Conservation (phyloP, 192 early-diverging fungal species). For the Martensiomyces pterosporus region DNA sequence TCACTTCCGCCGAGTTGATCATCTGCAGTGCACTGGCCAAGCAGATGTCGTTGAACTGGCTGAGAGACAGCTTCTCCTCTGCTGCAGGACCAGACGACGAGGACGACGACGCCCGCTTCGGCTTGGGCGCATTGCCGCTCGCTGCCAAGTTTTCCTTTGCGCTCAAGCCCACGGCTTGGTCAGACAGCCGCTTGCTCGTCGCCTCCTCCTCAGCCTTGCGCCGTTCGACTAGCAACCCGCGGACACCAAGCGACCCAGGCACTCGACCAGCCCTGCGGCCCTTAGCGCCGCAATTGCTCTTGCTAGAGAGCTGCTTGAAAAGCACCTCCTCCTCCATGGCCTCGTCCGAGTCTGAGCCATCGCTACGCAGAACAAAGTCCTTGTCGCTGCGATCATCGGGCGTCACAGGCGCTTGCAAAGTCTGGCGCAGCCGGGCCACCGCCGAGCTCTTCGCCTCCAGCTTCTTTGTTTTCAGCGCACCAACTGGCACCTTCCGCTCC, state of each 20-base stretch:
- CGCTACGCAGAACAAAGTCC: constrained; percentile 28
- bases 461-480: constrained; percentile 7
- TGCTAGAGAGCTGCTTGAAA: too few relatives aligned
- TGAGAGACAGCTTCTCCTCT: constrained; percentile 21
- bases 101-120: too few relatives aligned
- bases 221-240: constrained; percentile 32
- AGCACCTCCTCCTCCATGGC: constrained; percentile 3
- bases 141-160: too few relatives aligned
- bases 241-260: constrained; percentile 35
- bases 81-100: too few relatives aligned
- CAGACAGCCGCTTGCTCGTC: constrained; percentile 6
- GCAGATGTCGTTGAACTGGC: constrained; percentile 36
- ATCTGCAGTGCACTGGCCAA: constrained; percentile 51
- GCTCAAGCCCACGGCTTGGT: too few relatives aligned
- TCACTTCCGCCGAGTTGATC: constrained; percentile 53
- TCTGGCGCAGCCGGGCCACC: constrained; percentile 24
- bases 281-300: background rate
- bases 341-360: constrained; percentile 5
- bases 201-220: constrained; percentile 3
- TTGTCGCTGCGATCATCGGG: constrained; percentile 31
- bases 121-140: too few relatives aligned
- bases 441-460: constrained; percentile 30
- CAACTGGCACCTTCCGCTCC: constrained; percentile 8
- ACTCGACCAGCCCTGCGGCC: constrained; percentile 8
- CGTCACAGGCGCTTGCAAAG: constrained; percentile 22